Conservation (phyloP, 371 early-diverging fungal genomes). For the Mucor sp. region DNA sequence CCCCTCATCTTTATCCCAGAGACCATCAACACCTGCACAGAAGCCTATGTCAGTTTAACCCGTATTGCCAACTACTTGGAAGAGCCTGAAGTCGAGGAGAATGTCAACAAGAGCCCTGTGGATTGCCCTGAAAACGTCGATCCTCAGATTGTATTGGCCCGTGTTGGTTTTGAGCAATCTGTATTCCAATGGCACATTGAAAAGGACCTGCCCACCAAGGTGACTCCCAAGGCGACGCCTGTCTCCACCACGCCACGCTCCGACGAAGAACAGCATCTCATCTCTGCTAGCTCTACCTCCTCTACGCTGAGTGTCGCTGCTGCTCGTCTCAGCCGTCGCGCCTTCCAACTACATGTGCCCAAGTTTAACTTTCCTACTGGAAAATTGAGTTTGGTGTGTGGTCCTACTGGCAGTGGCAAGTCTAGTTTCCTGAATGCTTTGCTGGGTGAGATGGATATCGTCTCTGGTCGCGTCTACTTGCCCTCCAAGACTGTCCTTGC, state of each 20-base stretch:
- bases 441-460: constrained; percentile 70
- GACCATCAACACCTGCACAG: constrained; percentile 28
- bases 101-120: constrained; percentile 18
- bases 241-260: background rate
- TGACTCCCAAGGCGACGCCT: background rate
- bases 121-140: constrained; percentile 16
- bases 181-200: constrained; percentile 52
- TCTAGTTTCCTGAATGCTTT: constrained; percentile 67
- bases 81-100: constrained; percentile 50
- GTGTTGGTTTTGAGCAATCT: constrained; percentile 52
- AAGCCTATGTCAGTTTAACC: constrained; percentile 53
- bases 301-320: constrained; percentile 1
- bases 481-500: constrained; percentile 22
- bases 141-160: constrained; percentile 23
- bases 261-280: constrained; percentile 8
- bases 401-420: constrained; percentile 78
- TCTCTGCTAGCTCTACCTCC: constrained; percentile 14
- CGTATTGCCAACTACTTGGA: constrained; percentile 58
- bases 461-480: constrained; percentile 46
- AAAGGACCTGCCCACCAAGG: background rate
- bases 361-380: constrained; percentile 61
- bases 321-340: background rate
- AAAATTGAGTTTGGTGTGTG: constrained; percentile 63
- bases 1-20: constrained; percentile 58
- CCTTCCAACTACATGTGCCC: constrained; percentile 26